Percentiles rank a stretch among this genome's conserved stretches.
Conservation (phyloP, 2,329 filamentous ascomycete species). For the Beauveria sp. region DNA sequence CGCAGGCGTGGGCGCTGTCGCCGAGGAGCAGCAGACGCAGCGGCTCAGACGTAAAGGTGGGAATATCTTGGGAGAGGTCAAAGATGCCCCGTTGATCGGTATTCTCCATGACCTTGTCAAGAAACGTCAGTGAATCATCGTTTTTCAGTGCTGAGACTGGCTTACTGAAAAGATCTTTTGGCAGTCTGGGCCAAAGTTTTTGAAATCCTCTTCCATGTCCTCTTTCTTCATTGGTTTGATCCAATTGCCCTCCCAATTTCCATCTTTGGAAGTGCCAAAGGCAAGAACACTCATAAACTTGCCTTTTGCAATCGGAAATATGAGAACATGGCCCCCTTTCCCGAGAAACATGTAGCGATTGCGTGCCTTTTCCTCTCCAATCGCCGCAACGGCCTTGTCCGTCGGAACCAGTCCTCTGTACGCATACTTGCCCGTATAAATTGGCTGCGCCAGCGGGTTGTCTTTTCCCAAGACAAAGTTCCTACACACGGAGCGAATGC, state of each 20-base stretch:
- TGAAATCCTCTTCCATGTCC: constrained; percentile 7
- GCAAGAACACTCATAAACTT: constrained; percentile 49
- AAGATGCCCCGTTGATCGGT: constrained; percentile 10
- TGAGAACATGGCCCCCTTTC: constrained; percentile 46
- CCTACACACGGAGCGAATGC: constrained; percentile 51
- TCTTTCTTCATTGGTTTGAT: constrained; percentile 6
- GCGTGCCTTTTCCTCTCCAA: constrained; percentile 32
- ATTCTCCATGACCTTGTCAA: constrained; percentile 8
- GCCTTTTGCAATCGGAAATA: constrained; percentile 49
- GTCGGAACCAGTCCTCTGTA: constrained; percentile 44
- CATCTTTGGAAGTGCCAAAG: constrained; percentile 24
- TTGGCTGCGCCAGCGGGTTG: constrained; percentile 28
- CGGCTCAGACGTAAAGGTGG: constrained; percentile 1
- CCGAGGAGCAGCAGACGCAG: constrained; percentile 11
- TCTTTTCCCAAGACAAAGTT: constrained; percentile 38
- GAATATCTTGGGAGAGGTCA: constrained; percentile 10
- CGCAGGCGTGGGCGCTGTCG: constrained; percentile 13
- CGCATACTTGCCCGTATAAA: constrained; percentile 49
- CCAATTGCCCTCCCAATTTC: constrained; percentile 9
- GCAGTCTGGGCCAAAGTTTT: constrained; percentile 9
- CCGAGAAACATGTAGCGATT: constrained; percentile 31
- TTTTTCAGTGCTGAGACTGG: background rate
- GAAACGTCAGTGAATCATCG: background rate
- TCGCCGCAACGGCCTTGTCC: constrained; percentile 39
- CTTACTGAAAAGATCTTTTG: constrained; percentile 9